A percentile compares a stretch with the other conserved stretches of the same genome.
Evolutionary conservation across 805 yeast genomes (phyloP).

Genomic region (Myxozyma mucilagina): DNA sequence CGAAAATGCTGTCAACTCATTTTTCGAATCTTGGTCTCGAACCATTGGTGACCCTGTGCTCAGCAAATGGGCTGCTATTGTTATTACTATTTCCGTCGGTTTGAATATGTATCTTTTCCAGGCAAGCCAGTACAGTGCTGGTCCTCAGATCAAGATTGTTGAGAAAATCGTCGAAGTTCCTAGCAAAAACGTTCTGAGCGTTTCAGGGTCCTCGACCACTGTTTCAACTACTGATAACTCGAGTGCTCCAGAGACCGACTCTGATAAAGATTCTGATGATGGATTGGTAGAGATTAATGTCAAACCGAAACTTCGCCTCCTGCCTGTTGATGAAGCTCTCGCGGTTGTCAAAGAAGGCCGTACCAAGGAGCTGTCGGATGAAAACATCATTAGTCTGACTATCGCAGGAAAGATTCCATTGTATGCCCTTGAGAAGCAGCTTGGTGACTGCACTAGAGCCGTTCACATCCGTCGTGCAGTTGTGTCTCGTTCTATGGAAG

Average conservation of each 20-base stretch:
- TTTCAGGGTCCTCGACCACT: constrained; percentile 26
- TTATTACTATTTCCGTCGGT: constrained; percentile 71
- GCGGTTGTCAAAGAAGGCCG: constrained; percentile 68
- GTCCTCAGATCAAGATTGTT: constrained; percentile 38
- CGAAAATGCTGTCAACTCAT: constrained; percentile 59
- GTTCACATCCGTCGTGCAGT: constrained; percentile 90
- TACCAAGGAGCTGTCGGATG: constrained; percentile 63
- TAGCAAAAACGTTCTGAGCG: constrained; percentile 33
- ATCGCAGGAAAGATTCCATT: constrained; percentile 79
- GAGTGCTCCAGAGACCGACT: constrained; percentile 35
- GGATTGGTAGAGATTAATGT: constrained; percentile 38
- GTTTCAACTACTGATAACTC: constrained; percentile 11
- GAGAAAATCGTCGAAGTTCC: constrained; percentile 40
- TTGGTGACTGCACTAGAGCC: constrained; percentile 87
- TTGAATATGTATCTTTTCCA: constrained; percentile 83
- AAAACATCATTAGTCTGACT: constrained; percentile 72
- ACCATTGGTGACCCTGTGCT: constrained; percentile 80
- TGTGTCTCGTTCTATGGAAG: constrained; percentile 78
- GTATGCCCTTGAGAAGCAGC: constrained; percentile 90
- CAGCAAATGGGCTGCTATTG: constrained; percentile 72
- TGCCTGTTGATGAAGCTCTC: constrained; percentile 59
- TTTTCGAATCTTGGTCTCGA: constrained; percentile 57
- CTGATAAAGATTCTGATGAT: constrained; percentile 38
- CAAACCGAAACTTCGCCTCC: constrained; percentile 28
- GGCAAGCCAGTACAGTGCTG: constrained; percentile 52